phyloP scores from a whole-genome alignment of 352 stramenopile species.

The Globisporangium ultimum region DNA sequence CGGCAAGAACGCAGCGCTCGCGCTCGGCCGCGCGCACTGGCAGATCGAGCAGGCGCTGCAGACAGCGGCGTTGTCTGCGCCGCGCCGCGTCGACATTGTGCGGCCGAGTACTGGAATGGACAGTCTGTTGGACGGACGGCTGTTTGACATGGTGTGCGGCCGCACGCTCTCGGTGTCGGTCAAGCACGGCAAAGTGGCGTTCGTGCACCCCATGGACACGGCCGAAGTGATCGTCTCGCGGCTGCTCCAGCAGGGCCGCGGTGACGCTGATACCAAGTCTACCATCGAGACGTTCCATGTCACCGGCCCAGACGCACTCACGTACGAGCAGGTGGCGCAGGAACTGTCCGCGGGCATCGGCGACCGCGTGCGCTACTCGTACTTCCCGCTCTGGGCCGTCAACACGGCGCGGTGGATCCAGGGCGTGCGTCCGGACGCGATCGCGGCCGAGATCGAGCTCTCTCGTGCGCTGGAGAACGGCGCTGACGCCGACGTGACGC shows the following conservation, averaged over 20 bases:
- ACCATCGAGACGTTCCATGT: slow-evolving; percentile 24
- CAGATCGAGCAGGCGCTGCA: slow-evolving; percentile 41
- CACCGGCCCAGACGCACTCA: slow-evolving; percentile 56
- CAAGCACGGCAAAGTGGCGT: slow-evolving; percentile 49
- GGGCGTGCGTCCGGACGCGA: slow-evolving; percentile 54
- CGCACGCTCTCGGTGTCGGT: slow-evolving; percentile 64
- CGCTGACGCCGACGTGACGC: slow-evolving; percentile 29
- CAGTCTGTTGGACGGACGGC: slow-evolving; percentile 39
- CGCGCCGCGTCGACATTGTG: slow-evolving; percentile 25
- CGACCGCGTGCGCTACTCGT: slow-evolving; percentile 46
- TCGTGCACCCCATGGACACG: slow-evolving; percentile 60
- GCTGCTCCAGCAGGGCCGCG: not conserved
- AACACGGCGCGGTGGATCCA: slow-evolving; percentile 71
- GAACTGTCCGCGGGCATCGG: slow-evolving; percentile 38
- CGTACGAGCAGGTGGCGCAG: slow-evolving; percentile 42
- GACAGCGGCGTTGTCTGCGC: slow-evolving; percentile 5
- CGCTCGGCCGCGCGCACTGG: slow-evolving; percentile 37
- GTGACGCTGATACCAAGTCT: not conserved
- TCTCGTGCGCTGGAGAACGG: slow-evolving; percentile 43
- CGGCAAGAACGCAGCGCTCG: slow-evolving; percentile 23
- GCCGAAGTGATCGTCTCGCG: slow-evolving; percentile 38
- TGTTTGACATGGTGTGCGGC: slow-evolving; percentile 58
- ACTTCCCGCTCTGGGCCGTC: slow-evolving; percentile 74
- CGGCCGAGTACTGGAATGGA: slow-evolving; percentile 57
- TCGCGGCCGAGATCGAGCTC: slow-evolving; percentile 51